These are phyloP conservation scores for Aspergillus sclerotioniger DNA, from an alignment of 495 filamentous ascomycete genomes.

Conservation along the genomic window DNA sequence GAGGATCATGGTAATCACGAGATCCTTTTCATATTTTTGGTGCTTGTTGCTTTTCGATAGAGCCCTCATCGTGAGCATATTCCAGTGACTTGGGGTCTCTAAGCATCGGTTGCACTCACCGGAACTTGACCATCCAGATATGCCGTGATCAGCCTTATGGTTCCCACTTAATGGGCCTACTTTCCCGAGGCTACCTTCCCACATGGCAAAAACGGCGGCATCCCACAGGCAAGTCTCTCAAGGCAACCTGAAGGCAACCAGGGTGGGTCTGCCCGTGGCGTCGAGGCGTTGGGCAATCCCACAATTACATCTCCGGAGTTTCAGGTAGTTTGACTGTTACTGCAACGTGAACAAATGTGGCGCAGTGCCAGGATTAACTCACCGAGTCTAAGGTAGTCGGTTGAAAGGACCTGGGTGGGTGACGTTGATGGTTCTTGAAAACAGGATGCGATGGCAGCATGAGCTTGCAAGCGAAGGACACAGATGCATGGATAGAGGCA, in stretches of 20 bases:
- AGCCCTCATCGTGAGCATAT: not conserved
- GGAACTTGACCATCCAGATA: not conserved
- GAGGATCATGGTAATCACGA: not conserved
- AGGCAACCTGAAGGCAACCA: constrained; percentile 16
- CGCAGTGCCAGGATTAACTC: no score
- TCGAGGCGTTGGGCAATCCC: constrained; percentile 27
- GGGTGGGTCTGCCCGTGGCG: constrained; percentile 34
- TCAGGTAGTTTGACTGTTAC: not conserved
- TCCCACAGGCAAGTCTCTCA: not conserved
- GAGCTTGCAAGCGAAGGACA: no score
- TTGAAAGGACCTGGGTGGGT: no score
- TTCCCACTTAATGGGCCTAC: not conserved
- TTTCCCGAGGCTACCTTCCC: not conserved
- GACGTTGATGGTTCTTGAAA: no score
- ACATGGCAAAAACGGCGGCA: not conserved
- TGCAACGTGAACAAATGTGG: no score
- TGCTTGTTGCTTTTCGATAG: not conserved
- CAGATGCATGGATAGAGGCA: no score
- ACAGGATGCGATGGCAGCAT: no score
- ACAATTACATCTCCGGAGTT: not conserved
- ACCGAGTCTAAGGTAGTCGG: no score
- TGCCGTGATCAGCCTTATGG: not conserved
- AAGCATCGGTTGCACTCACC: not conserved
- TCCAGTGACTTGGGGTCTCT: not conserved
- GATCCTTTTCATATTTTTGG: not conserved